Evolutionary conservation across 202 grass and related monocot species (phyloP), one percentile per base, ranked within the genome.

Genomic region (Elaeis oleifera): DNA sequence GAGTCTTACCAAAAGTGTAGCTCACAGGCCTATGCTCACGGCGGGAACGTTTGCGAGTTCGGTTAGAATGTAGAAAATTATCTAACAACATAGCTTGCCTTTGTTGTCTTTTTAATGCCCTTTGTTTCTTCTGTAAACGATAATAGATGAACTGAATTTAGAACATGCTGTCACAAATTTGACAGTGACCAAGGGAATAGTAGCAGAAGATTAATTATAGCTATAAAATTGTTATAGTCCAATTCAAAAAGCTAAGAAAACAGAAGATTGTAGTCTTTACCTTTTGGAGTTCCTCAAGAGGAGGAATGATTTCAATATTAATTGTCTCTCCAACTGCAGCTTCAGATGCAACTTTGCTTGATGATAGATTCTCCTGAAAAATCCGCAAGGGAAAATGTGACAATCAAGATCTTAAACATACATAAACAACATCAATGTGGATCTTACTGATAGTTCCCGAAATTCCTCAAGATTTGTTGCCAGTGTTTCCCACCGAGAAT

Each of bases 381-480:
- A 44, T 15, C 16, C 29, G 53, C 56, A 51, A 49, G 20, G 26
- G 19, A 26, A 44, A 71, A 22, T 60, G 50, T 48, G 20, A 52
- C 15, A 14, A 23, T 24, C 11, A 70, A 70, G 26, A 49, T 17
- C 77, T 23, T 11, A 23, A 7, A 20, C 58, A 70, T 24, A 52
- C 16, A 53, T 25, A 76, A 49, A 56, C 60, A 23, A 22, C 51
- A 75, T 58, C 28, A 53, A 32, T 71, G 50, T 20, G 50, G 54
- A 20, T 23, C 74, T 60, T 86, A 96, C 92, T 52, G 77, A 85
- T 83, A 86, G 91, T 54, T 96, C 81, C 74, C 67, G 64, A 69
- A 96, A 96, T 77, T 84, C 92, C 13, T 91, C 51, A n/a, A 91
- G 76, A 66, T 91, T 86, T 55, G 87, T 83, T 29, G 92, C 92